Evolutionary conservation across 2,329 filamentous ascomycete genomes (phyloP).

Genomic region (Davidsoniella neocaledoniae): DNA sequence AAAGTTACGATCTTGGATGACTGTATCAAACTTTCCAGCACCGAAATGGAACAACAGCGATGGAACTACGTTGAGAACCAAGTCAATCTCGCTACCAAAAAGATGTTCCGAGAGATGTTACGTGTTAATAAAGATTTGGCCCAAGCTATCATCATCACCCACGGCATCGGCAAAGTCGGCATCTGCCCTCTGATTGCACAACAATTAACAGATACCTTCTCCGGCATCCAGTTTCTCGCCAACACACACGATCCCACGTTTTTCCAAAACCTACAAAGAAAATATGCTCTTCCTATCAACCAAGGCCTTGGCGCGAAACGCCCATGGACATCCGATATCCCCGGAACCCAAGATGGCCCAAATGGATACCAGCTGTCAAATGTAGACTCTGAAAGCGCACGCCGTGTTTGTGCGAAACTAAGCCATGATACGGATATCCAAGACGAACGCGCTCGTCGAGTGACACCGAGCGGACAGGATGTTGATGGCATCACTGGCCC

Average conservation of each 20-base stretch:
- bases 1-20: constrained; percentile 19
- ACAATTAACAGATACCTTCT: constrained; percentile 27
- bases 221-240: constrained; percentile 26
- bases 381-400: not conserved
- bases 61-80: constrained; percentile 38
- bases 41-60: constrained; percentile 19
- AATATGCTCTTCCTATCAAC: not conserved
- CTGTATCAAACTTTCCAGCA: constrained; percentile 16
- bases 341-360: not conserved
- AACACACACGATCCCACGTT: not conserved
- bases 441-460: constrained; percentile 10
- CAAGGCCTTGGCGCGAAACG: not conserved
- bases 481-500: constrained; percentile 49
- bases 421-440: constrained; percentile 47
- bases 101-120: constrained; percentile 16
- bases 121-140: constrained; percentile 25
- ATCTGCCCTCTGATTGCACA: constrained; percentile 16
- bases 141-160: constrained; percentile 17
- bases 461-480: constrained; percentile 32
- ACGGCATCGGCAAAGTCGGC: constrained; percentile 22
- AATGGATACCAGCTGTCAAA: not conserved
- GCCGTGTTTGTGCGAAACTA: not conserved
- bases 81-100: constrained; percentile 19
- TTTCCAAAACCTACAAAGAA: not conserved
- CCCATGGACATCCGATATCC: not conserved